Base-by-base conservation (phyloP, 345 rosid genomes). In the Eucalyptus pumila region DNA sequence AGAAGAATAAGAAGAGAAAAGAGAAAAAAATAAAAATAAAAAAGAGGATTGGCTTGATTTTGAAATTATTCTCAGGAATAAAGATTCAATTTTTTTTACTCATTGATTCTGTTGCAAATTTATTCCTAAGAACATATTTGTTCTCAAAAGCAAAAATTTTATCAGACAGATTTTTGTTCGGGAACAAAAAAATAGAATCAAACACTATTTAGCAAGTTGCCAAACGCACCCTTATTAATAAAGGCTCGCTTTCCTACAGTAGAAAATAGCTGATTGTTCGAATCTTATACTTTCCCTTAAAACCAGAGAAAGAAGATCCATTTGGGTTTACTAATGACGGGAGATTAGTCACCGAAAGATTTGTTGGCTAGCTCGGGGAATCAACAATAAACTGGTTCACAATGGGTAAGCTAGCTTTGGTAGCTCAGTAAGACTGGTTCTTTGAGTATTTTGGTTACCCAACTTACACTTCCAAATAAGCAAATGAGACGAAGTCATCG, bases 101-200 rank as follows among this genome's bases (percentile, higher is more conserved):
- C 26, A 1, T 52, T 52, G 11, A 52, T 52, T 52, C 0, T 52
- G 11, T 52, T 52, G 26, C 58, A 52, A 52, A 52, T 52, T 52
- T 52, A 52, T 52, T 52, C 1, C 58, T 26, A 52, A 19, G 1
- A 52, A 4, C 2, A 52, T 0, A 52, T 19, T 52, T 52, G 26
- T 52, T 21, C 11, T 52, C 0, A 17, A 0, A 52, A 52, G 26
- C 58, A 52, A 52, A 4, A 52, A 21, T 2, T 0, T 52, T 21
- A 21, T 52, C 1, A 19, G 8, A 52, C 0, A 0, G 0, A 52
- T 0, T 52, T 52, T 0, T 52, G 2, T 52, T 52, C 0, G 58
- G 11, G 5, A 52, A 52, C 11, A 21, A 52, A 52, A 52, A 2
- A 52, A 52, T 2, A 21, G 5, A 52, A 52, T 52, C 58, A 52